Conservation (phyloP, 2,329 filamentous ascomycete genomes). For the Neocucurbitaria cava region DNA sequence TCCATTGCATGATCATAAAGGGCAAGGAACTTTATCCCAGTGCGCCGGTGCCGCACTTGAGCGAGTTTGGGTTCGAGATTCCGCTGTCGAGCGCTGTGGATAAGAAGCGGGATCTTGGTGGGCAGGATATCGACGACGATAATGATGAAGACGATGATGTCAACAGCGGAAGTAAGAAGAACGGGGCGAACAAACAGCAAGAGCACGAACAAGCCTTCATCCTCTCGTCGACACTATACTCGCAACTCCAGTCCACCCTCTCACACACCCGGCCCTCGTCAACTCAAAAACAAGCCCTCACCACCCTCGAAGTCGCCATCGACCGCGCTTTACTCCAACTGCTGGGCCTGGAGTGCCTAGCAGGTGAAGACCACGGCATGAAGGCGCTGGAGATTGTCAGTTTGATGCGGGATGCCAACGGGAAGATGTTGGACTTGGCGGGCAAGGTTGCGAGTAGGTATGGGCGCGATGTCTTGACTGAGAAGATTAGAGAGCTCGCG, state of each 20-base stretch:
- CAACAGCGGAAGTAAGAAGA: conserved; percentile 2
- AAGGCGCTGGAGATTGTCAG: conserved; percentile 89
- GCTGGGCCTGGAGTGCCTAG: conserved; percentile 86
- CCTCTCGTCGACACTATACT: conserved; percentile 72
- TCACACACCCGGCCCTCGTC: conserved; percentile 70
- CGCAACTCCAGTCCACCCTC: conserved; percentile 78
- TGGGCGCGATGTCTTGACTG: conserved; percentile 77
- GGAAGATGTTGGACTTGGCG: conserved; percentile 90
- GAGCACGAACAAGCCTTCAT: conserved; percentile 83
- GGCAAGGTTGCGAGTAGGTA: conserved; percentile 89
- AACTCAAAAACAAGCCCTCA: conserved; percentile 70
- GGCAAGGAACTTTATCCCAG: conserved; percentile 85
- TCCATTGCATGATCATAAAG: conserved; percentile 99
- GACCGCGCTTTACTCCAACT: conserved; percentile 92
- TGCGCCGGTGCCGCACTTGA: conserved; percentile 87
- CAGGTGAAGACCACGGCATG: conserved; percentile 93
- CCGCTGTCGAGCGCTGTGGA: conserved; percentile 70
- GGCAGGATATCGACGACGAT: conserved; percentile 44
- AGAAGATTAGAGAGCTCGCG: conserved; percentile 88
- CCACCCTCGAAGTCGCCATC: conserved; percentile 78
- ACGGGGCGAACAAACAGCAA: conserved; percentile 57
- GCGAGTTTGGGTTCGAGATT: conserved; percentile 90
- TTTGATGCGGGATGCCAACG: conserved; percentile 82
- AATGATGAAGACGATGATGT: conserved; percentile 42
- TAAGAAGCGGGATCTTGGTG: conserved; percentile 16